These are phyloP conservation scores for Pisolithus tinctorius DNA, from an alignment of 768 basidiomycete genomes.

Conservation along the genomic window DNA sequence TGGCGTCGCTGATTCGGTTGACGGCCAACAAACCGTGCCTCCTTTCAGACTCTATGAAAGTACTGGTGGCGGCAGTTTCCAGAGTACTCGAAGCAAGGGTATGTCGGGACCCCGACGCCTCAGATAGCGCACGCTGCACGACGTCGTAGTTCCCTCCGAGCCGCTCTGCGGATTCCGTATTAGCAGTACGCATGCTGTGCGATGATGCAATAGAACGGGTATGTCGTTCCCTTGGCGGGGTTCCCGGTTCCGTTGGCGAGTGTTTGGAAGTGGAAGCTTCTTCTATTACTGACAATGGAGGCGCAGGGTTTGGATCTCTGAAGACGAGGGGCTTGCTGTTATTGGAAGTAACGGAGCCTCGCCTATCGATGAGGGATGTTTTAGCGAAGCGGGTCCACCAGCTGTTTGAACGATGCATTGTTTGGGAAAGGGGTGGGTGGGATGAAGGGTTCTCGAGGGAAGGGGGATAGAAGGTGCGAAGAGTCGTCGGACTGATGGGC, in stretches of 20 bases:
- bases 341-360: constrained; percentile 33
- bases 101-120: constrained; percentile 21
- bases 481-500: constrained; percentile 7
- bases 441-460: constrained; percentile 24
- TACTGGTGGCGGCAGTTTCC: constrained; percentile 9
- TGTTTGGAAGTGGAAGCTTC: constrained; percentile 28
- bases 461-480: constrained; percentile 21
- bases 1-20: neutral
- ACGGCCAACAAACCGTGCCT: constrained; percentile 9
- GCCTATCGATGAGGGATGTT: constrained; percentile 57
- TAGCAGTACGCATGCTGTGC: constrained; percentile 55
- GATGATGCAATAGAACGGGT: constrained; percentile 36
- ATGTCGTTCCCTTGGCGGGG: constrained; percentile 16
- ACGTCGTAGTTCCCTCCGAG: constrained; percentile 67
- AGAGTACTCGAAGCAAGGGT: constrained; percentile 19
- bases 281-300: constrained; percentile 53
- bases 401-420: constrained; percentile 59
- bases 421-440: constrained; percentile 35
- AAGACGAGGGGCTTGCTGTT: constrained; percentile 40
- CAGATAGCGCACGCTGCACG: constrained; percentile 41
- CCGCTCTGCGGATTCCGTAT: constrained; percentile 62
- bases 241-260: constrained; percentile 5
- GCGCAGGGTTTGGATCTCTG: constrained; percentile 76
- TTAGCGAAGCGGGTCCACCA: constrained; percentile 78
- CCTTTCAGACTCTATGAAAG: neutral